Evolutionary conservation across 1,139 yeast species (phyloP).

Genomic region (Magnusiomyces magnusii): DNA sequence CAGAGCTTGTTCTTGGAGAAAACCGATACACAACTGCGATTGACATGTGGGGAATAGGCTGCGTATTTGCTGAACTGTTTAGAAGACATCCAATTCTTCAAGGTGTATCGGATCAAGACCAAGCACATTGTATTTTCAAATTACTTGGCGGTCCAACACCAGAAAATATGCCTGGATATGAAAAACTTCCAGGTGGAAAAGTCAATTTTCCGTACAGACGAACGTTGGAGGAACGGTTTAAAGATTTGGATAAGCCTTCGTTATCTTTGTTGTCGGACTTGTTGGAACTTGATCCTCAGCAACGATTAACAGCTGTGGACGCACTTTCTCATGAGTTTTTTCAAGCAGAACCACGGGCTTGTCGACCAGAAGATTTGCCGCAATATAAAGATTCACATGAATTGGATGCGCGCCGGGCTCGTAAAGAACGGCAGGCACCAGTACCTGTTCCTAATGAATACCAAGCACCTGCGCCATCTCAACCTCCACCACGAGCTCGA

Average conservation of each 20-base stretch:
- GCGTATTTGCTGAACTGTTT: slow-evolving; percentile 90
- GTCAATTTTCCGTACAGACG: slow-evolving; percentile 41
- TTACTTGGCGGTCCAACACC: slow-evolving; percentile 74
- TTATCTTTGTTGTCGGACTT: slow-evolving; percentile 29
- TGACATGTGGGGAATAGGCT: slow-evolving; percentile 96
- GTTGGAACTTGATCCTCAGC: slow-evolving; percentile 51
- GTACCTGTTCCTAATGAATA: neutral
- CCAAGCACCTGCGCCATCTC: neutral
- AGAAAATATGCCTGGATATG: slow-evolving; percentile 58
- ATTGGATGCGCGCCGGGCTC: slow-evolving; percentile 54
- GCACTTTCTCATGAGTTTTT: slow-evolving; percentile 72
- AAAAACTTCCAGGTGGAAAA: slow-evolving; percentile 53
- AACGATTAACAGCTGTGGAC: slow-evolving; percentile 67
- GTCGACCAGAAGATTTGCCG: slow-evolving; percentile 50
- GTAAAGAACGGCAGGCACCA: slow-evolving; percentile 6
- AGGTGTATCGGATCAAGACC: slow-evolving; percentile 87
- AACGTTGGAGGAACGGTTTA: slow-evolving; percentile 46
- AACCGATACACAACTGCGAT: slow-evolving; percentile 84
- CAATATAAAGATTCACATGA: slow-evolving; percentile 83
- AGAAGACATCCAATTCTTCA: slow-evolving; percentile 73
- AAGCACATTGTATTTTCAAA: slow-evolving; percentile 72
- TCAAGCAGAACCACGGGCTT: slow-evolving; percentile 54
- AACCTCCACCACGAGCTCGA: neutral
- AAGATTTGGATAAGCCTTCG: slow-evolving; percentile 23
- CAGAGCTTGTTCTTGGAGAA: slow-evolving; percentile 83